Conservation (phyloP, 2,329 filamentous ascomycete genomes). For the Colletotrichum gigasporum region DNA sequence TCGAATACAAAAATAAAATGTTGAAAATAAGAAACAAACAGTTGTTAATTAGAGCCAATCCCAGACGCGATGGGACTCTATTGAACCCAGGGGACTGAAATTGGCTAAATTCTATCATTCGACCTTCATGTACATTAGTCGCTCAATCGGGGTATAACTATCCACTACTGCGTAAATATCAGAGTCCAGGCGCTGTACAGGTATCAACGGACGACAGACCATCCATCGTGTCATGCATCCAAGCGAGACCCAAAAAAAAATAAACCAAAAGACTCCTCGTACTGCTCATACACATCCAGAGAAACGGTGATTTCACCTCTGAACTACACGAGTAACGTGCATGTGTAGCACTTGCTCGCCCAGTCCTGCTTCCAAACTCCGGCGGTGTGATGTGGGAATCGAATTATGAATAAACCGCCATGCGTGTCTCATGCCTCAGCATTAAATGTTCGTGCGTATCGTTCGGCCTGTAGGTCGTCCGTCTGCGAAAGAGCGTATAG, state of each 20-base stretch:
- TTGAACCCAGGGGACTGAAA: too few species aligned
- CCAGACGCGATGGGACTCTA: too few species aligned
- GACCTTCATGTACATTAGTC: conserved; percentile 42
- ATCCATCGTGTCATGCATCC: conserved; percentile 34
- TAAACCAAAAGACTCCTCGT: too few species aligned
- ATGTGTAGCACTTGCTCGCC: neutral
- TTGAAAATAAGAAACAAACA: too few species aligned
- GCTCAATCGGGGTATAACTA: conserved; percentile 49
- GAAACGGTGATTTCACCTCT: conserved; percentile 33
- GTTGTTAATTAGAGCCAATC: too few species aligned
- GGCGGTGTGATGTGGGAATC: neutral
- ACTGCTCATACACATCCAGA: conserved; percentile 5
- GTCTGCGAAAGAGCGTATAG: conserved; percentile 7
- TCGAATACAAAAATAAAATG: too few species aligned
- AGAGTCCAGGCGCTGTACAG: conserved; percentile 40
- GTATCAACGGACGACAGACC: conserved; percentile 27
- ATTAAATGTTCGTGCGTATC: conserved; percentile 12
- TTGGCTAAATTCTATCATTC: conserved; percentile 14
- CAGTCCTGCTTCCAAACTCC: neutral
- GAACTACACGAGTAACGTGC: conserved; percentile 29
- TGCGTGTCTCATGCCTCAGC: conserved; percentile 34
- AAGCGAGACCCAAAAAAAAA: conserved; percentile 33
- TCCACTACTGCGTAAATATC: conserved; percentile 36
- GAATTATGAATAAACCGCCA: conserved; percentile 21
- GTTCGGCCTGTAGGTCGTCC: neutral